These are phyloP conservation scores for Chenopodium suecicum DNA, from an alignment of 148 eudicot genomes.

Conservation along the genomic window DNA sequence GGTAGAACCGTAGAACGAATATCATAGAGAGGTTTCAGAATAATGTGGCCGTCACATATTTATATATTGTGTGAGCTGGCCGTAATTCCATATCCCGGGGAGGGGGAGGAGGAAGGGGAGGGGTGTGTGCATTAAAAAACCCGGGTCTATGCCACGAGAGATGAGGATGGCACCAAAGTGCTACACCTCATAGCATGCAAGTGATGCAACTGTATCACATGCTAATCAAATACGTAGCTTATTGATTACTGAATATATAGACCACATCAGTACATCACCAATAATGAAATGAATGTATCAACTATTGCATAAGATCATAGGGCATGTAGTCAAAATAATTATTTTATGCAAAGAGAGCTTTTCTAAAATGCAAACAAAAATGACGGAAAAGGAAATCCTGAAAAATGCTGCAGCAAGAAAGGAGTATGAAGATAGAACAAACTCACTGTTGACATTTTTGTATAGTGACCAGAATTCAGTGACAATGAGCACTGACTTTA, in stretches of 20 bases:
- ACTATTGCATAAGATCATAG: background rate
- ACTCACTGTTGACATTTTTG: background rate
- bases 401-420: slow-evolving; percentile 5
- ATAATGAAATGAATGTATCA: background rate
- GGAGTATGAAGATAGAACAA: slow-evolving; percentile 7
- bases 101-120: background rate
- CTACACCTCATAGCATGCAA: background rate
- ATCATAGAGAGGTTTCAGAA: background rate
- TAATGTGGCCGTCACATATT: background rate
- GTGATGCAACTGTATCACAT: background rate
- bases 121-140: background rate
- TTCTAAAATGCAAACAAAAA: too few species aligned
- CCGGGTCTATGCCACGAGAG: background rate
- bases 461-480: slow-evolving; percentile 2
- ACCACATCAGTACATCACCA: background rate
- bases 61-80: too few species aligned
- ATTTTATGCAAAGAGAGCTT: too few species aligned
- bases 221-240: background rate
- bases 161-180: background rate
- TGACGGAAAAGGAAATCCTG: background rate
- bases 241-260: background rate
- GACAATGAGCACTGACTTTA: slow-evolving; percentile 9
- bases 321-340: background rate
- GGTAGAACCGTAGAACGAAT: too few species aligned
- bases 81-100: background rate